Evolutionary conservation across 2,329 filamentous ascomycete genomes (phyloP), one percentile per base, ranked within the genome.

Genomic region (Arthroderma sp.): DNA sequence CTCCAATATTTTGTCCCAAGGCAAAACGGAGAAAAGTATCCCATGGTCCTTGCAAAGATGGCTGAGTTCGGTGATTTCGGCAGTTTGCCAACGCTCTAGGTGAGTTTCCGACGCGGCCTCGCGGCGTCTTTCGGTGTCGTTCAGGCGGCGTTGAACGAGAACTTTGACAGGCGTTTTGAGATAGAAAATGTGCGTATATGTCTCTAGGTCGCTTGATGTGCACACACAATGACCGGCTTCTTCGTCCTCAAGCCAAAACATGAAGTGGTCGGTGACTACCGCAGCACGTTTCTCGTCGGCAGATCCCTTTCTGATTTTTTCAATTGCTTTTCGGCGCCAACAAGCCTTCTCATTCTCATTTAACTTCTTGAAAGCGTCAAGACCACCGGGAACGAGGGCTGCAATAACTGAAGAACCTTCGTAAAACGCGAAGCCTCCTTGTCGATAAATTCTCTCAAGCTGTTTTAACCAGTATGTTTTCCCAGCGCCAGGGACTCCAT

Each of bases 151-250:
- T 36, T 65, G 42, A 1, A 48, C 47, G 10, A 79, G 56, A 0
- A 56, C 27, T 1, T 65, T 51, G 0, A 62, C 49, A 1, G 62
- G 51, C 1, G 66, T 52, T 36, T 73, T 57, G 29, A 81, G 52
- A 51, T 81, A 80, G 7, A 81, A 36, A 9, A 82, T 73, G 50
- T 81, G 75, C 0, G 74, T 77, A 53, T 68, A 81, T 0, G 57
- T 64, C 0, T 61, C 37, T 3, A 69, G 40, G 45, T 81, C 76
- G 5, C 52, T 58, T 1, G 57, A 7, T 0, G 72, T 78, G 42
- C 57, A 65, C 0, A 74, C 65, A 4, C 27, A 31, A 22, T 22
- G 15, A 0, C 54, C 11, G 30, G 55, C 58, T n/a, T 28, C 34
- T 6, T 54, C 29, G 1, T 42, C 47, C 8, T 39, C 42, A 0